Conservation (phyloP, 23 red algal species). For the Gracilaria vermiculophylla region DNA sequence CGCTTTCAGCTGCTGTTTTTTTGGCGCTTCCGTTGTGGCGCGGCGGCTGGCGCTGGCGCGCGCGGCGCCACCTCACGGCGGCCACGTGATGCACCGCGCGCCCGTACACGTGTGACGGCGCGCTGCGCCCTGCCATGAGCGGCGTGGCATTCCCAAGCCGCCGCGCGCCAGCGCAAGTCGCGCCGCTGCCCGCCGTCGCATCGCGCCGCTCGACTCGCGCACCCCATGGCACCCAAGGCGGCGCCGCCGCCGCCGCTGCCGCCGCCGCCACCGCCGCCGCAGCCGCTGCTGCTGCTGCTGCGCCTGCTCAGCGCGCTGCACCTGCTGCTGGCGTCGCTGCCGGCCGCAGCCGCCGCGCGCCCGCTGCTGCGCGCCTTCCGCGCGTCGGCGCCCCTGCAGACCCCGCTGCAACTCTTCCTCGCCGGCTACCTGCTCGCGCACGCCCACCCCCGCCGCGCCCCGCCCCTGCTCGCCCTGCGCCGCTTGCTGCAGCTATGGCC, state of each 20-base stretch:
- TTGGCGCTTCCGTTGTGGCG: too few relatives aligned
- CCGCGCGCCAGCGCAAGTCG: too few relatives aligned
- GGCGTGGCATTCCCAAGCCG: too few relatives aligned
- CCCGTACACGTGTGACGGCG: not conserved
- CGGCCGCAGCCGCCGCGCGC: not conserved
- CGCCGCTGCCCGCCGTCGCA: not conserved
- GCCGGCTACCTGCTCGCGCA: not conserved
- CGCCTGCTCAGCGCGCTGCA: constrained; percentile 12
- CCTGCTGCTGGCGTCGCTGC: not conserved
- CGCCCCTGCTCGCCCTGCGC: not conserved
- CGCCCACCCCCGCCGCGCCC: not conserved
- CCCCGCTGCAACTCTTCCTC: not conserved
- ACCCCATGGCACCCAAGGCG: too few relatives aligned
- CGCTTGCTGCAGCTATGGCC: not conserved
- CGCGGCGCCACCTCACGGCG: not conserved
- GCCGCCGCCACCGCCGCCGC: not conserved
- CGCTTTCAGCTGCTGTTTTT: constrained; percentile 18
- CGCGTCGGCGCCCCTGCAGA: not conserved
- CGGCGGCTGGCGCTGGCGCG: not conserved
- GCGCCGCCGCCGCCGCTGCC: not conserved
- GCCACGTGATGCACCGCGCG: not conserved
- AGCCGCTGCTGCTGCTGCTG: constrained; percentile 18
- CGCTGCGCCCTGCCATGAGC: too few relatives aligned
- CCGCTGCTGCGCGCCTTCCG: not conserved
- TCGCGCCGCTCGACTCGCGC: not conserved